Evolutionary conservation across 2,329 filamentous ascomycete genomes (phyloP), one percentile per base, ranked within the genome.

Genomic region (Cercospora zeae-maydis): DNA sequence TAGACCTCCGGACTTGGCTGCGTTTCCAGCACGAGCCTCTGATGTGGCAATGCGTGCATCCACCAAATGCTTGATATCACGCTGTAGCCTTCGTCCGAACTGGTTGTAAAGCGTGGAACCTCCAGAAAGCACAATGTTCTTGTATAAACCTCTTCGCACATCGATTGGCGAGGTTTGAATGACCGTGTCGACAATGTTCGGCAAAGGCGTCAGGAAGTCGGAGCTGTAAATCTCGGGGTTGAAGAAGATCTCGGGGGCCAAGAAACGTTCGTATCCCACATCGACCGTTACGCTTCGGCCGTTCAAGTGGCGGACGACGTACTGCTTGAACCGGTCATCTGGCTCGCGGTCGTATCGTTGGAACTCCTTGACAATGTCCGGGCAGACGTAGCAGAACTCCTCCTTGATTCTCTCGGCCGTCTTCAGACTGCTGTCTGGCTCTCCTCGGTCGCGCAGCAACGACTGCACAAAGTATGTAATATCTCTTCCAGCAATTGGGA

Each of bases 161-260:
- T 99, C 95, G 72, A 99, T 99, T 45, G 95, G 95, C 34, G 93
- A 96, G 61, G 92, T 93, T 79, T 99, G 95, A 72, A 99, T 99
- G 67, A 98, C 95, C 61, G 89, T 90, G 75, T 99, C 95, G 66
- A 99, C 96, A 56, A 99, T 95, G 56, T 86, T 90, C 24, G 95
- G 95, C 8, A 99, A 85, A 13, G 95, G 95, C 11, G 95, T 99
- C 69, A 99, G 82, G 82, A 99, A 99, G 76, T 99, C 95, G 69
- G 93, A 98, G 66, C 92, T 96, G 84, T 98, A 98, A 74, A 99
- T 99, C 81, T 99, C 95, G 31, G 95, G 95, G 80, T 99, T 99
- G 86, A 99, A 99, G 81, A 99, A 99, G 75, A 99, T 99, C 78
- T 99, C 95, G 24, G 96, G 96, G 2, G 95, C 95, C 64, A 99